Percentiles rank a stretch among this genome's conserved stretches.
Evolutionary conservation across 345 rosid genomes (phyloP).

Genomic region (Arabidopsis thaliana): TAIR10.1 NC_003076.8:17237001-17237500

Average conservation of each 20-base stretch:
- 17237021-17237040: too few species aligned
- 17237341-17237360: conserved; percentile 7
- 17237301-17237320: conserved; percentile 32
- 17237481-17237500: conserved; percentile 86
- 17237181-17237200: neutral
- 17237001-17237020: too few species aligned
- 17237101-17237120: too few species aligned
- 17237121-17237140: too few species aligned
- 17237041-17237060: too few species aligned
- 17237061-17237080: too few species aligned
- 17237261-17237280: neutral
- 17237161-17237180: neutral
- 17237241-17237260: neutral
- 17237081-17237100: too few species aligned
- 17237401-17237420: neutral
- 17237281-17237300: conserved; percentile 3
- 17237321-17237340: conserved; percentile 23
- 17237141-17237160: too few species aligned
- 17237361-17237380: conserved; percentile 8
- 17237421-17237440: conserved; percentile 6
- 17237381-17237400: conserved; percentile 34
- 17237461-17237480: conserved; percentile 65
- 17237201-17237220: neutral
- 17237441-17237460: conserved; percentile 22
- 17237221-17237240: neutral